These are phyloP conservation scores for Hypoxylon fragiforme DNA, from an alignment of 495 filamentous ascomycete genomes.

Conservation along the genomic window DNA sequence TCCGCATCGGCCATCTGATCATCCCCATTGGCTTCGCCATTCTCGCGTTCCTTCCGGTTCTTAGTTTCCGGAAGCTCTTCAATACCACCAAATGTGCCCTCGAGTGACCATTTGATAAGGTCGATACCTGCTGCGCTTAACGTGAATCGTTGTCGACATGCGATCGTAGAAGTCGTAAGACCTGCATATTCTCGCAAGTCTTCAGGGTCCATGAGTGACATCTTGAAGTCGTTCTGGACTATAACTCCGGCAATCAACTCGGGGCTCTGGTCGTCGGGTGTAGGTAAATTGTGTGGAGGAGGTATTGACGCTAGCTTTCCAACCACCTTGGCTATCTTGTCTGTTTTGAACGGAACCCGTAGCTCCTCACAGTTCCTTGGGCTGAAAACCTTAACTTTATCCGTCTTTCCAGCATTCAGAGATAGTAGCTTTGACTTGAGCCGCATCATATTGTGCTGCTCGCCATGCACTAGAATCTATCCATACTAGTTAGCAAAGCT, in stretches of 20 bases:
- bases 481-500: slow-evolving; percentile 28
- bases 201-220: slow-evolving; percentile 93
- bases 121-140: slow-evolving; percentile 87
- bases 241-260: slow-evolving; percentile 83
- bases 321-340: slow-evolving; percentile 95
- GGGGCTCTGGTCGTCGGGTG: slow-evolving; percentile 36
- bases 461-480: slow-evolving; percentile 93
- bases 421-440: slow-evolving; percentile 92
- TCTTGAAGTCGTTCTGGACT: slow-evolving; percentile 95
- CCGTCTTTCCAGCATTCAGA: slow-evolving; percentile 76
- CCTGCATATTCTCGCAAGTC: slow-evolving; percentile 95
- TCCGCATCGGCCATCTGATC: slow-evolving; percentile 57
- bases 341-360: slow-evolving; percentile 92
- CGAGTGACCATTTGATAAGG: slow-evolving; percentile 89
- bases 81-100: slow-evolving; percentile 87
- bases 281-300: slow-evolving; percentile 53
- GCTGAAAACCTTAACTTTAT: slow-evolving; percentile 86
- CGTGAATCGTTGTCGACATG: slow-evolving; percentile 83
- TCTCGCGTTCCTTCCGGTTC: slow-evolving; percentile 33
- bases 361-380: slow-evolving; percentile 94
- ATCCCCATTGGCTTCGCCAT: slow-evolving; percentile 40
- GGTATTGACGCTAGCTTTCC: slow-evolving; percentile 84
- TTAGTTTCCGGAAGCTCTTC: slow-evolving; percentile 63
- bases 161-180: slow-evolving; percentile 87
- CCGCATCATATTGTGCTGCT: slow-evolving; percentile 97